Evolutionary conservation across 2,329 filamentous ascomycete species (phyloP), one percentile per base, ranked within the genome.

Genomic region (Pseudogymnoascus sp.): DNA sequence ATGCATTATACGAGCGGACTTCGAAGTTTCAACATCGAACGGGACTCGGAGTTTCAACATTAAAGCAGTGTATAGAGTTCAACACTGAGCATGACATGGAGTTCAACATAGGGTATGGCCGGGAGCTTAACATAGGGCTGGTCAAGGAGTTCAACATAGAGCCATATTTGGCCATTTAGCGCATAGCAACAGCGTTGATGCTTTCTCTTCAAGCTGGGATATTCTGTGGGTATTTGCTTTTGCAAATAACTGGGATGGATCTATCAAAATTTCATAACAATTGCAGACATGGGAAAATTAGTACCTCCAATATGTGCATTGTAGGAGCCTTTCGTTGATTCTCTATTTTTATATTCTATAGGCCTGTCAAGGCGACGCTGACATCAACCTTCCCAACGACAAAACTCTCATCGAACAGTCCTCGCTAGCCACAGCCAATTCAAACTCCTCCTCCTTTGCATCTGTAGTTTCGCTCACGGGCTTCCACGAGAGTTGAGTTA

Each of bases 401-500:
- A 84, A 85, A 63, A 87, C 73, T 66, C 84, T 77, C 58, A 87
- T 71, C 41, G 84, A 85, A 64, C 79, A 78, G 70, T 87, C 84
- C 67, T 86, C 84, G 59, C 84, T 71, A 35, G 71, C 71, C 54
- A 73, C 69, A 41, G 68, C 71, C 15, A 71, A 64, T 10, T 72
- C 69, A 11, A 59, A 37, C 35, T 37, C 33, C 29, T 33, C 47
- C 29, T 54, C 47, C n/a, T 54, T 54, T 60, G 67, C 63, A 29
- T 63, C 59, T 17, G 57, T 29, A 17, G 35, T 57, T 40, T 58
- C 60, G 10, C 47, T 17, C 13, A 33, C 35, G 4, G 87, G 88
- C 64, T 84, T 80, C 89, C 89, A 92, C 6, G 85, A 79, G 36
- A 92, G 75, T 70, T 88, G 85, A 6, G 70, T 73, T 44, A 73